Base-by-base conservation (phyloP, 306 rosid species). In the Rosa lucieae region DNA sequence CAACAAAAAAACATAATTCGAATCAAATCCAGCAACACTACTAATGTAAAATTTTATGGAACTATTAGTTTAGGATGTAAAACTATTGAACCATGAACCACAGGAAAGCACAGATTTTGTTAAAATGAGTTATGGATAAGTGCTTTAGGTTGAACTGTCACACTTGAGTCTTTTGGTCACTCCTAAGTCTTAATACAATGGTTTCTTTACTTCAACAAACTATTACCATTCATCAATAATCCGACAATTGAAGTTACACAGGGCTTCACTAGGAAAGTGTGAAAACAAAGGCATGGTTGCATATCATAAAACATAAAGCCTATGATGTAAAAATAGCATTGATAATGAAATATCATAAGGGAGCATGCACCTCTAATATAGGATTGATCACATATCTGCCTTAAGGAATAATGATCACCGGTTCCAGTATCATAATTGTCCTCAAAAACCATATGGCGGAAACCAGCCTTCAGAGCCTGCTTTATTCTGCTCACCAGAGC, bases 371-470 rank as follows among this genome's bases (percentile, higher is more conserved):
- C 99, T 88, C 93, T 87, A 72, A 96, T 93, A 81, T 96, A 96
- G 80, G 70, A 77, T 79, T 96, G 99, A 84, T 96, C 99, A 80
- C 99, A 96, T 76, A 96, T 96, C 85, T 96, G 99, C 83, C 99
- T 88, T 55, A 93, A 75, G 76, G 99, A 96, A 90, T 96, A 96
- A 84, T 96, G 99, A 74, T 96, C 99, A 73, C 99, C 99, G 6
- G 97, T 93, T 84, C 99, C 99, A 52, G 98, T 96, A 84, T 96
- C 99, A 81, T 96, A 96, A 86, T 96, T 96, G 85, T 96, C 99
- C 91, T 96, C 99, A 78, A 96, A 96, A 77, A 96, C 88, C 84
- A 96, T 92, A 88, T 96, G 99, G 48, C 59, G 90, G 82, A 96
- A 96, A 76, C 99, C 99, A 79, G 92, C 97, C 75, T 90, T 87